Evolutionary conservation across 75 land plant species (phyloP), one percentile per base, ranked within the genome.

Genomic region (Pinus taeda): DNA sequence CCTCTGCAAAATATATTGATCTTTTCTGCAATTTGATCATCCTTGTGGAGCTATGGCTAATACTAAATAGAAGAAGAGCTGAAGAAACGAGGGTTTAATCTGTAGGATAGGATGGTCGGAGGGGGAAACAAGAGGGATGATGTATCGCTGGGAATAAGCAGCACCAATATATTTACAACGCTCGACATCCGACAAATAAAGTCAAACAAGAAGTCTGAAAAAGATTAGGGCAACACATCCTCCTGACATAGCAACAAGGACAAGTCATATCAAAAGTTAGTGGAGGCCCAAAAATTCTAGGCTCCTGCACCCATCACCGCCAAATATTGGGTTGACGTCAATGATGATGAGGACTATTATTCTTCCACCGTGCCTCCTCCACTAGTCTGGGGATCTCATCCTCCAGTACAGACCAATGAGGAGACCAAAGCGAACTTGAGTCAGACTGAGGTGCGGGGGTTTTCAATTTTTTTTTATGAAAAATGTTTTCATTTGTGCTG

Each of bases 261-360:
- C 26, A 81, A 81, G 76, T 66, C 73, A 56, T 79, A 82, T 74
- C 80, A 30, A 67, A 87, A 90, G 86, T 85, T 84, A 36, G 78
- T 74, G 60, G 82, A 79, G 84, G 83, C 85, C 33, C 82, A 77
- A 84, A 84, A 88, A 15, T 85, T 88, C 77, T 96, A 97, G 97
- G 87, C 94, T 18, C 92, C 98, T n/a, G 74, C 91, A 26, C 91
- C 92, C 17, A 83, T 94, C 57, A 84, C 84, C 6, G 87, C 73
- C 15, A 90, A 90, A 57, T 91, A 92, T 24, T 95, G 98, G 98
- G 98, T 97, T 9, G 98, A 95, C 80, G 97, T 94, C 11, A 97
- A 95, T 60, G 98, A 95, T 73, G 98, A 95, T 72, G 98, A 95
- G 56, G 92, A 95, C 74, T 90, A 89, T 74, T 89, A 82, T 59